A percentile compares a stretch with the other conserved stretches of the same genome.
phyloP scores from a whole-genome alignment of 1,139 yeast genomes.

The Diutina catenulata region DNA sequence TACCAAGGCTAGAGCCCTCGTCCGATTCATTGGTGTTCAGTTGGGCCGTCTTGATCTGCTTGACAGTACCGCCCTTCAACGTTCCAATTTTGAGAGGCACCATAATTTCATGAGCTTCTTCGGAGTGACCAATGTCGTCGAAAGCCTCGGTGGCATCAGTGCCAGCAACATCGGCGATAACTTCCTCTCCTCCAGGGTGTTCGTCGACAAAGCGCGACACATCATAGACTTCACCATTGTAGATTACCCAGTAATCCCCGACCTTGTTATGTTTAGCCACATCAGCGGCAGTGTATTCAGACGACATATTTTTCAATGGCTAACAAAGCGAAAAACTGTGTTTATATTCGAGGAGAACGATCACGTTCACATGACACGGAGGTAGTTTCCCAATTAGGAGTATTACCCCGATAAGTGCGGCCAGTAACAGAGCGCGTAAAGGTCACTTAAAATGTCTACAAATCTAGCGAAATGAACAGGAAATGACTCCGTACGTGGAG shows the following conservation, averaged over 20 bases:
- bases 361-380: too few relatives aligned
- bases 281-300: constrained; percentile 40
- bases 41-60: constrained; percentile 1
- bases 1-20: not conserved
- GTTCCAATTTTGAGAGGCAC: constrained; percentile 57
- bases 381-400: too few relatives aligned
- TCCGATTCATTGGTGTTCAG: constrained; percentile 1
- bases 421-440: too few relatives aligned
- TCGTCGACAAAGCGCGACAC: constrained; percentile 78
- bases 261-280: constrained; percentile 65
- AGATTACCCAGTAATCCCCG: constrained; percentile 83
- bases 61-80: constrained; percentile 28
- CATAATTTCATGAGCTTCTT: constrained; percentile 79
- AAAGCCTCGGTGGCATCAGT: constrained; percentile 89
- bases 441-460: too few relatives aligned
- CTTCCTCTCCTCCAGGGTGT: constrained; percentile 99
- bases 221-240: constrained; percentile 86
- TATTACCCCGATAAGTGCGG: too few relatives aligned
- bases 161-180: constrained; percentile 83
- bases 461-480: too few relatives aligned
- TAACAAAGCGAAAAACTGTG: too few relatives aligned
- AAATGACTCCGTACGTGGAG: too few relatives aligned
- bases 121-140: constrained; percentile 96
- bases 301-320: too few relatives aligned
- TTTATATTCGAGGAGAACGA: too few relatives aligned